Conservation (phyloP, 192 early-diverging fungal species). For the Entomortierella lignicola region DNA sequence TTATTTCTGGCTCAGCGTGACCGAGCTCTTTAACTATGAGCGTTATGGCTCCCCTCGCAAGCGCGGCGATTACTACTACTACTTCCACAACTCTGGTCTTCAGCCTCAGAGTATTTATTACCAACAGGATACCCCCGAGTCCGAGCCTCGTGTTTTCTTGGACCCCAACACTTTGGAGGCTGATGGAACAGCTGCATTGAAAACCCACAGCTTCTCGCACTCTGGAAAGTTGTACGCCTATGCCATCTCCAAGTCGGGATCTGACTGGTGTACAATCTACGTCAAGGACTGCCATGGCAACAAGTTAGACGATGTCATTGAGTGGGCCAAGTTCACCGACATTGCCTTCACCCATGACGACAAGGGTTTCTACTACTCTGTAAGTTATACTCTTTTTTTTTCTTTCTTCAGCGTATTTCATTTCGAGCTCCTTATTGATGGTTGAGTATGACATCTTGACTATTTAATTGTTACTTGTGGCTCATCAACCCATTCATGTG, state of each 20-base stretch:
- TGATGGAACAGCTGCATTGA: slow-evolving; percentile 68
- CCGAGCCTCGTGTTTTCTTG: slow-evolving; percentile 59
- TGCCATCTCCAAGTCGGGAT: slow-evolving; percentile 66
- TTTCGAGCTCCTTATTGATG: no score
- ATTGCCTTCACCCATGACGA: slow-evolving; percentile 75
- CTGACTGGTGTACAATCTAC: slow-evolving; percentile 76
- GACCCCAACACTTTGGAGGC: slow-evolving; percentile 67
- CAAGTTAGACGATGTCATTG: slow-evolving; percentile 53
- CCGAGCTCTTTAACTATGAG: slow-evolving; percentile 69
- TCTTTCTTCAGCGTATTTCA: not conserved
- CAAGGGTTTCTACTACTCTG: slow-evolving; percentile 75
- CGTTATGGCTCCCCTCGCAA: slow-evolving; percentile 63
- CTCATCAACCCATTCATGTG: no score
- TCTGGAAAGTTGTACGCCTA: slow-evolving; percentile 69
- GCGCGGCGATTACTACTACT: slow-evolving; percentile 72
- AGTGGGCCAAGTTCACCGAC: slow-evolving; percentile 70
- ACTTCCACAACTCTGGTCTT: slow-evolving; percentile 70
- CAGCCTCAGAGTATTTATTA: slow-evolving; percentile 72
- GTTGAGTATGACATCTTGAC: no score
- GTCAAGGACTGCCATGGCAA: slow-evolving; percentile 50
- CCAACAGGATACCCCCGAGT: slow-evolving; percentile 58
- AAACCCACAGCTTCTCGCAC: slow-evolving; percentile 65
- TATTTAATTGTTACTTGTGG: no score
- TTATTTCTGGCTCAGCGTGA: slow-evolving; percentile 49
- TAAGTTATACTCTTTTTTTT: slow-evolving; percentile 17